Evolutionary conservation across 23 red algal genomes (phyloP), one percentile per base, ranked within the genome.

Genomic region (Cyanidium caldarium): DNA sequence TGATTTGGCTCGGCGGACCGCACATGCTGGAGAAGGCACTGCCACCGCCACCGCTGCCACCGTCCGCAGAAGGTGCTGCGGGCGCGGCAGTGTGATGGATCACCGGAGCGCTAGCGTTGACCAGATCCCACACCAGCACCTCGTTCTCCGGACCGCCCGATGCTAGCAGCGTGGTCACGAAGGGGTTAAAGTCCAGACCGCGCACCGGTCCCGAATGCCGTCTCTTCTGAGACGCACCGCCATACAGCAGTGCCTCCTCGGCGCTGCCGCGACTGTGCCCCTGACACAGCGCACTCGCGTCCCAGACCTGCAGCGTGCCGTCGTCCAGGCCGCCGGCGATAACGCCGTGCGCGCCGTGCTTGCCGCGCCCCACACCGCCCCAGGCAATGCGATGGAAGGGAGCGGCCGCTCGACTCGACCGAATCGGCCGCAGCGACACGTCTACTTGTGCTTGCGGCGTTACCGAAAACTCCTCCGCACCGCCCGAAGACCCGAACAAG

Each of bases 51-150:
- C 20, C 23, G 57, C 71, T 17, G 70, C 65, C 33, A 43, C 75
- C 14, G 75, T n/a, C 79, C 33, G 80, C 68, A 46, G 71, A 46
- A 19, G 69, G 66, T 13, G 65, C 74, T 34, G 58, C 44, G 30
- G 80, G 20, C 7, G 68, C 82, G 20, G 65, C 44, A 34, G 65
- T 79, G 13, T 38, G 28, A 25, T 65, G 65, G 15, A 67, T 30
- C 33, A 46, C 65, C 39, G 65, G 51, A 61, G 51, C 21, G 7
- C 23, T 19, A n/a, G 75, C 33, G 69, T 82, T 72, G 19, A 14
- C 29, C 58, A 94, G 37, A 58, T 94, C 89, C 89, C 89, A 94
- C 34, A 94, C 43, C 36, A 85, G 42, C n/a, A 94, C 71, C 10
- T 77, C 65, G 2, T 75, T 80, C 66, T 94, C 89, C 2, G 82